A percentile compares a stretch with the other conserved stretches of the same genome.
These are phyloP conservation scores for Penicillium expansum DNA, from an alignment of 2,329 filamentous ascomycete species.

Conservation along the genomic window DNA sequence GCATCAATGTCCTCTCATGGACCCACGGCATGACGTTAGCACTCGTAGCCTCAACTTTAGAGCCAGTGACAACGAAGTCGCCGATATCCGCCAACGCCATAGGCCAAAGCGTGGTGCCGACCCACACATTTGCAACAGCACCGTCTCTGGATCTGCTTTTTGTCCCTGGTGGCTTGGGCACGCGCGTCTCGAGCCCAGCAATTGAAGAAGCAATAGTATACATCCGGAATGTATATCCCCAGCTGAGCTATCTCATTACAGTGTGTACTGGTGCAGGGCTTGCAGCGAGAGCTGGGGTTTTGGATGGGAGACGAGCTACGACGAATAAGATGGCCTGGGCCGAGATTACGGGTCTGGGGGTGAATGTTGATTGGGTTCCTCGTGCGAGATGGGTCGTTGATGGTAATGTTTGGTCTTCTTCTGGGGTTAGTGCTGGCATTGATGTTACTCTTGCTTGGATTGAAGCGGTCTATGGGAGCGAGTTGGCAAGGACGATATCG, in stretches of 20 bases:
- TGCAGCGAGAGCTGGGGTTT: constrained; percentile 57
- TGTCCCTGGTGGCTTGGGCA: constrained; percentile 62
- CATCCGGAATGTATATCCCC: constrained; percentile 46
- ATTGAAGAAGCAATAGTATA: constrained; percentile 45
- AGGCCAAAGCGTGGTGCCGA: constrained; percentile 46
- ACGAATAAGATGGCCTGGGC: constrained; percentile 63
- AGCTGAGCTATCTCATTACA: constrained; percentile 58
- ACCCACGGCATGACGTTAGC: constrained; percentile 24
- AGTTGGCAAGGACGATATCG: constrained; percentile 50
- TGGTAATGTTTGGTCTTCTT: constrained; percentile 65
- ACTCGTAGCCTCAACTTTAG: constrained; percentile 32
- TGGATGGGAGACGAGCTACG: constrained; percentile 62
- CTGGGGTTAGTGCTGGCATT: constrained; percentile 62
- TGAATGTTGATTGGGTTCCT: constrained; percentile 58
- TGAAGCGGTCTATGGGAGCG: constrained; percentile 53
- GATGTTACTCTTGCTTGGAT: constrained; percentile 61
- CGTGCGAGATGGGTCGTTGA: constrained; percentile 64
- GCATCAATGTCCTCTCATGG: constrained; percentile 37
- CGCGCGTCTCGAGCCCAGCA: constrained; percentile 28
- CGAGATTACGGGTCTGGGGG: constrained; percentile 48
- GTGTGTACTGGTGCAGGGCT: constrained; percentile 65
- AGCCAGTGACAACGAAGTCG: constrained; percentile 33
- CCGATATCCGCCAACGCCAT: constrained; percentile 23
- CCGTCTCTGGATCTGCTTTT: constrained; percentile 61
- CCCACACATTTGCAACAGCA: constrained; percentile 55